Evolutionary conservation across 345 rosid genomes (phyloP), one percentile per base, ranked within the genome.

Genomic region (Rhizophora mangle): DNA sequence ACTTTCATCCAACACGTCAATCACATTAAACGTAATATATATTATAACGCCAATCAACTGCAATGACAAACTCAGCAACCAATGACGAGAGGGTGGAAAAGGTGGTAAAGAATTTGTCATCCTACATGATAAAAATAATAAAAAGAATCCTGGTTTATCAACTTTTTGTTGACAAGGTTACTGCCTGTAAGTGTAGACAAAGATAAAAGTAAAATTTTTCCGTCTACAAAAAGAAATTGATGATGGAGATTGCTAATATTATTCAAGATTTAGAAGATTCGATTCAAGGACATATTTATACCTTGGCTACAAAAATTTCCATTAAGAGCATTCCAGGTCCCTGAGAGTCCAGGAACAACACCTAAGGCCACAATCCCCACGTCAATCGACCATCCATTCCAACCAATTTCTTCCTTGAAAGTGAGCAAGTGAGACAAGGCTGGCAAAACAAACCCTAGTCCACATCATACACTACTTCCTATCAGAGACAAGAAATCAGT

Each of bases 381-480:
- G 72, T 88, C 96, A 60, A 75, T 2, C 20, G 60, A 74, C 91
- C 93, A 82, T 47, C 82, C 86, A 61, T 29, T 78, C 93, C 94
- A 82, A 3, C 82, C 83, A 81, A 90, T 81, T 52, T 89, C 97
- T 36, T 88, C 96, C 84, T 86, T 88, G 78, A 89, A 94, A 54
- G 83, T 94, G 60, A 91, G 77, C 82, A 89, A 62, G 77, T 94
- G 98, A 74, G 91, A 88, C 79, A 87, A 67, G 15, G 95, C 77
- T 5, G 96, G 98, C 82, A 94, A 78, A 70, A 91, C 85, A 64
- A 91, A 94, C 27, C 86, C 97, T 72, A 94, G 75, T 27, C 82
- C 84, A 58, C 95, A 88, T 70, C 98, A 94, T 20, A 89, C 82
- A 65, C 98, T 91, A 72, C 93, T 94, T 3, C 98, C 98, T 5